Evolutionary conservation across 371 early-diverging fungal genomes (phyloP).

Genomic region (Paraphysoderma sedebokerense): DNA sequence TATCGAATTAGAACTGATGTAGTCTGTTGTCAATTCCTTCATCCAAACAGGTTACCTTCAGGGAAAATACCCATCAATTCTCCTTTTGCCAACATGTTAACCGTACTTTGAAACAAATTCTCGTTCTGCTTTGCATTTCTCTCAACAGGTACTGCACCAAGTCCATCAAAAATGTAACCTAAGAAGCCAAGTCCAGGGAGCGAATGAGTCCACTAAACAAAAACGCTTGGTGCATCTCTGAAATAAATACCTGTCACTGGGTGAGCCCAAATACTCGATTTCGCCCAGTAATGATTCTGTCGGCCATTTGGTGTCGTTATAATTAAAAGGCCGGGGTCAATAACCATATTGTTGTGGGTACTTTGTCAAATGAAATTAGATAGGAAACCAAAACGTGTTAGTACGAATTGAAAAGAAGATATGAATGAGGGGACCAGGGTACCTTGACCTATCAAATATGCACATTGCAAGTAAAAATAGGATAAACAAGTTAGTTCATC

Average conservation of each 20-base stretch:
- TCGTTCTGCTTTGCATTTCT: not conserved
- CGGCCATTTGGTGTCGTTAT: not conserved
- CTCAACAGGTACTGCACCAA: not conserved
- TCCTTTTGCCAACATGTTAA: not conserved
- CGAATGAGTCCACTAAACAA: too few species aligned
- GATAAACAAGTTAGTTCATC: too few species aligned
- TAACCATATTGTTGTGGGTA: not conserved
- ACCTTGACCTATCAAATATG: too few species aligned
- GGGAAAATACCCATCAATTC: not conserved
- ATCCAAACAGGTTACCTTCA: not conserved
- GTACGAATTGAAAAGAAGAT: too few species aligned
- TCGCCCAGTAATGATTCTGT: slow-evolving; percentile 1
- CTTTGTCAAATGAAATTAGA: too few species aligned
- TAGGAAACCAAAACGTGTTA: too few species aligned
- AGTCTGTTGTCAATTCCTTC: not conserved
- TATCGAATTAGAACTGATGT: not conserved
- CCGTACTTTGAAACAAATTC: not conserved
- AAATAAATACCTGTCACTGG: too few species aligned
- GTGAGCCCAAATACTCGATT: not conserved
- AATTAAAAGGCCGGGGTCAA: not conserved
- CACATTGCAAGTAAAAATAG: too few species aligned
- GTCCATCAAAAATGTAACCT: not conserved
- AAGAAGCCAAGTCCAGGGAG: too few species aligned
- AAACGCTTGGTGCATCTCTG: too few species aligned
- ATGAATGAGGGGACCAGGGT: too few species aligned